Evolutionary conservation across 2,329 filamentous ascomycete genomes (phyloP).

Genomic region (Paecilomyces dactylethromorphus): DNA sequence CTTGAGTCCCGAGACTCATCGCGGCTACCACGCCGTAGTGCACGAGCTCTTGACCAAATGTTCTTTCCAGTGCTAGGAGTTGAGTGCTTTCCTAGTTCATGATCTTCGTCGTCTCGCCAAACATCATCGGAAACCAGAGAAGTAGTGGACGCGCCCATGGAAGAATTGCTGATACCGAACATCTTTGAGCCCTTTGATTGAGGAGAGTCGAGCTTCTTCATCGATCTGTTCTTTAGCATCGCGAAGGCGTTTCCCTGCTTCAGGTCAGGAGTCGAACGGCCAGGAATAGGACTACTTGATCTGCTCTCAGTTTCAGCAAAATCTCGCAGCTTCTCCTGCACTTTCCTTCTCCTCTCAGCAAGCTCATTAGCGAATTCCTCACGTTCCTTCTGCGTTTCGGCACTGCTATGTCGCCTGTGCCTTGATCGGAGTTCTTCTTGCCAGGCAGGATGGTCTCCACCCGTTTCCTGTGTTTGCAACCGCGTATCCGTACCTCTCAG

Average conservation of each 20-base stretch:
- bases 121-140: conserved; percentile 23
- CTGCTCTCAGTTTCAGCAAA: conserved; percentile 37
- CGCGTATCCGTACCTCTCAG: conserved; percentile 17
- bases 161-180: conserved; percentile 28
- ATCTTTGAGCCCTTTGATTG: conserved; percentile 35
- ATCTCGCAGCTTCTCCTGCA: conserved; percentile 42
- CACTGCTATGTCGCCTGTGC: conserved; percentile 39
- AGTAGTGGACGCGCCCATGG: conserved; percentile 27
- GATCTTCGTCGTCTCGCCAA: conserved; percentile 29
- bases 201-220: conserved; percentile 22
- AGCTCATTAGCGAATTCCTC: conserved; percentile 44
- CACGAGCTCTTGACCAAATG: conserved; percentile 19
- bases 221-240: conserved; percentile 36
- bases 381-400: conserved; percentile 43
- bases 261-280: conserved; percentile 26
- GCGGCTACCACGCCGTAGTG: conserved; percentile 20
- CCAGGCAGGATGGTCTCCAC: conserved; percentile 26
- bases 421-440: conserved; percentile 41
- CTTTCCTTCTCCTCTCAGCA: conserved; percentile 40
- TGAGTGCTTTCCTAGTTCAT: conserved; percentile 25
- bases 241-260: conserved; percentile 39
- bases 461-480: not conserved
- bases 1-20: conserved; percentile 29
- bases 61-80: conserved; percentile 30
- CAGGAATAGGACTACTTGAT: conserved; percentile 36